Evolutionary conservation across 805 yeast species (phyloP).

Genomic region (Lachancea sp.): DNA sequence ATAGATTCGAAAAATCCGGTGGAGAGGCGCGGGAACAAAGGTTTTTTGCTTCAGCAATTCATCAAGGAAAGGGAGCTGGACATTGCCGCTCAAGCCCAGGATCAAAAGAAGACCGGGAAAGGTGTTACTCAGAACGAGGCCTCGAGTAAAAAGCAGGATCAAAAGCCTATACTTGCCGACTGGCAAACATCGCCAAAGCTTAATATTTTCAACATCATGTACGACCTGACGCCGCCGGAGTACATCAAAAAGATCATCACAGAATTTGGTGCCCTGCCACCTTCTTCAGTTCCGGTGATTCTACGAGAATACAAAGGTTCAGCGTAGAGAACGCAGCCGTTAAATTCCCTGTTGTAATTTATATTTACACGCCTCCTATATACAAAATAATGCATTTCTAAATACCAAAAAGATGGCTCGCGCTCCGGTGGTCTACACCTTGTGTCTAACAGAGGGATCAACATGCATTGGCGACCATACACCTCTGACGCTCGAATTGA

Average conservation of each 20-base stretch:
- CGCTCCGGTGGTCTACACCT: not conserved
- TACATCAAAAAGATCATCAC: constrained; percentile 92
- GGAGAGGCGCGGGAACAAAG: constrained; percentile 41
- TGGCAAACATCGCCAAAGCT: constrained; percentile 61
- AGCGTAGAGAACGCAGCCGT: constrained; percentile 16
- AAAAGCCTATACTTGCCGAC: constrained; percentile 43
- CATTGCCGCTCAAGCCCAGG: constrained; percentile 22
- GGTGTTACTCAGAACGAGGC: constrained; percentile 20
- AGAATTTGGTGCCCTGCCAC: constrained; percentile 93
- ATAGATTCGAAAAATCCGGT: constrained; percentile 47
- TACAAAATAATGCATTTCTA: constrained; percentile 5
- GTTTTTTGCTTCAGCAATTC: constrained; percentile 62
- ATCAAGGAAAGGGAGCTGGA: constrained; percentile 36
- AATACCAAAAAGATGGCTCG: not conserved
- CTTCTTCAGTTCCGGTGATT: constrained; percentile 96
- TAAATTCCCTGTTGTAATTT: constrained; percentile 1
- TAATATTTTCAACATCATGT: constrained; percentile 77
- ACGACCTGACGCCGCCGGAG: constrained; percentile 91
- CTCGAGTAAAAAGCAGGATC: constrained; percentile 25
- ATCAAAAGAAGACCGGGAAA: constrained; percentile 25
- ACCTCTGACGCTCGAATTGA: constrained; percentile 85
- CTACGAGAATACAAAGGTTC: constrained; percentile 77
- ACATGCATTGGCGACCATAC: constrained; percentile 95
- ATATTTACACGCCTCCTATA: constrained; percentile 8
- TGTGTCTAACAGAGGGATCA: constrained; percentile 27